Conservation (phyloP, 2,329 filamentous ascomycete genomes). For the Byssochlamys sp. region DNA sequence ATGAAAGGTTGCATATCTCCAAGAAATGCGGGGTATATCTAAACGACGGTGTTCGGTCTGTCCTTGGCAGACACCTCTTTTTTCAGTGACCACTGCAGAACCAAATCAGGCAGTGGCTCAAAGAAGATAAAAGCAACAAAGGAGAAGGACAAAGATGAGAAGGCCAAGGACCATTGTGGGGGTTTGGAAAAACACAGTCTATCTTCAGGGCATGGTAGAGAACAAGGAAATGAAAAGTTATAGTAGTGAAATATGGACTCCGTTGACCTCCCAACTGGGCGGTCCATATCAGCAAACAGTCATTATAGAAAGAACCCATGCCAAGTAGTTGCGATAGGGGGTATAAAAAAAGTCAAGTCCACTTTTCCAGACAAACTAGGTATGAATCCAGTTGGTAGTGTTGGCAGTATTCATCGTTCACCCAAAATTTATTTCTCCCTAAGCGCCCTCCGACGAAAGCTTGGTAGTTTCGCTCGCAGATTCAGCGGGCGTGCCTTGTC, state of each 20-base stretch:
- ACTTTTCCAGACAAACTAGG: background rate
- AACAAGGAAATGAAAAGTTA: background rate
- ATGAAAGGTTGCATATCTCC: background rate
- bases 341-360: background rate
- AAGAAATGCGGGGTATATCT: background rate
- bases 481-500: background rate
- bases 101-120: background rate
- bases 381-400: background rate
- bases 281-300: background rate
- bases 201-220: background rate
- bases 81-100: background rate
- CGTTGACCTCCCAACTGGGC: background rate
- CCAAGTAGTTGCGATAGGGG: background rate
- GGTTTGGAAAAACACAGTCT: background rate
- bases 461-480: background rate
- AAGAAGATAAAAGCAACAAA: background rate
- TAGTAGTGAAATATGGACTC: background rate
- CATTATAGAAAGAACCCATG: background rate
- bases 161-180: background rate
- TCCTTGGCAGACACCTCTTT: background rate
- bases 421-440: background rate
- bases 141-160: background rate
- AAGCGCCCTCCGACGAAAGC: background rate
- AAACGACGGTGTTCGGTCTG: background rate
- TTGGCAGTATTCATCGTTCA: background rate